phyloP scores from a whole-genome alignment of 345 rosid genomes.

The Conringia planisiliqua region DNA sequence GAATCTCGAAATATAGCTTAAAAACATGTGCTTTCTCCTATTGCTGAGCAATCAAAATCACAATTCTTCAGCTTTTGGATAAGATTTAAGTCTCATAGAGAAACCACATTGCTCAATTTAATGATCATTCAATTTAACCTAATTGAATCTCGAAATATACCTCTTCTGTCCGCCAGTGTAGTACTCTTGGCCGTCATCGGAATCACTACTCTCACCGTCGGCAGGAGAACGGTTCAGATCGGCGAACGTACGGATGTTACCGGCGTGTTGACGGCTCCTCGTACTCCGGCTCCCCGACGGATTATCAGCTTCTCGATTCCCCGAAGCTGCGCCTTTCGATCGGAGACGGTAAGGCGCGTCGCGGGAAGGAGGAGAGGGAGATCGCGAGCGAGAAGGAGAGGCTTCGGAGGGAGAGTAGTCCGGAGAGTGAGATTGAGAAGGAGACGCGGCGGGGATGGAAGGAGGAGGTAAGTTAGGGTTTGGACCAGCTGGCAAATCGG shows the following conservation, averaged over 20 bases:
- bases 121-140: too few species aligned
- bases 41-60: neutral
- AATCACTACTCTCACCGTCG: conserved; percentile 43
- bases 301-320: conserved; percentile 5
- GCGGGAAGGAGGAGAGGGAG: conserved; percentile 56
- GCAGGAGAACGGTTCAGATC: conserved; percentile 67
- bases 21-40: neutral
- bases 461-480: conserved; percentile 28
- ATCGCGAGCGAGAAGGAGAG: conserved; percentile 61
- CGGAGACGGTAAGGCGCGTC: conserved; percentile 51
- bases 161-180: conserved; percentile 92
- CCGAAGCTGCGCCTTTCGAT: conserved; percentile 42
- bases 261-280: conserved; percentile 45
- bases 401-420: conserved; percentile 50
- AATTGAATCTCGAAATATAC: too few species aligned
- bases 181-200: conserved; percentile 66
- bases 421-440: conserved; percentile 44
- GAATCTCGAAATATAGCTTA: too few species aligned
- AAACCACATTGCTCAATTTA: neutral
- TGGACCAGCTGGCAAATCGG: neutral
- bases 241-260: conserved; percentile 65
- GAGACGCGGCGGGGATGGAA: conserved; percentile 30
- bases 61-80: neutral
- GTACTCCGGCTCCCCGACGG: conserved; percentile 42
- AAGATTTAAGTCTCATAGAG: neutral